phyloP scores from a whole-genome alignment of 2,329 filamentous ascomycete genomes.

The Ophiosphaerella herpotricha region DNA sequence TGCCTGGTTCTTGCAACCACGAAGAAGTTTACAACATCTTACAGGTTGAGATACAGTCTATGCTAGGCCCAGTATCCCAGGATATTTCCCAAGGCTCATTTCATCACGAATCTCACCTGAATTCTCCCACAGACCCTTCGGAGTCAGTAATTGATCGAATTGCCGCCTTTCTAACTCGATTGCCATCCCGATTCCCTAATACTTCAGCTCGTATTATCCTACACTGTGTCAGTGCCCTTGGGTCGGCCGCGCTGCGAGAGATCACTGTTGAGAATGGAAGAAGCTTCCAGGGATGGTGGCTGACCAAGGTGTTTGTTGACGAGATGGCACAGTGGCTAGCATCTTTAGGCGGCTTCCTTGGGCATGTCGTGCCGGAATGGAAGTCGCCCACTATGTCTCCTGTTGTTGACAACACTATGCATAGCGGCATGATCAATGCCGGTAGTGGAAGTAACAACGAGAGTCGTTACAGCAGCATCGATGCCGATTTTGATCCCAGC shows the following conservation, averaged over 20 bases:
- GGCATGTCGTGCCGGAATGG: conserved; percentile 47
- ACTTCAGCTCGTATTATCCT: conserved; percentile 74
- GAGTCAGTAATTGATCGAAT: conserved; percentile 74
- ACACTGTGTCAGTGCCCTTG: conserved; percentile 74
- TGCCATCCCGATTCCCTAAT: conserved; percentile 74
- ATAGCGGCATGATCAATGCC: conserved; percentile 35
- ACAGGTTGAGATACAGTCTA: conserved; percentile 66
- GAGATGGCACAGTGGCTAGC: conserved; percentile 92
- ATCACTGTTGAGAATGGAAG: conserved; percentile 77
- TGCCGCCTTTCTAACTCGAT: conserved; percentile 70
- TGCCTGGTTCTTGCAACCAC: conserved; percentile 57
- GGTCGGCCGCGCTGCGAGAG: conserved; percentile 78
- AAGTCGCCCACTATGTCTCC: conserved; percentile 33
- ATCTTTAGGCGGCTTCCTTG: conserved; percentile 87
- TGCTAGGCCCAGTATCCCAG: conserved; percentile 71
- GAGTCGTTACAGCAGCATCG: conserved; percentile 46
- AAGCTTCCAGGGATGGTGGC: conserved; percentile 91
- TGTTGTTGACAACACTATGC: conserved; percentile 36
- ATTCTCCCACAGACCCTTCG: conserved; percentile 30
- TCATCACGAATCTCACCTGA: conserved; percentile 34
- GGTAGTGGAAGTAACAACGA: conserved; percentile 46
- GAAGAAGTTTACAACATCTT: conserved; percentile 62
- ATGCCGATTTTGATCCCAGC: conserved; percentile 42
- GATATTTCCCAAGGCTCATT: conserved; percentile 61
- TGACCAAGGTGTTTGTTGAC: conserved; percentile 93